Base-by-base conservation (phyloP, 768 basidiomycete species). In the Rhodotorula taiwanensis region DNA sequence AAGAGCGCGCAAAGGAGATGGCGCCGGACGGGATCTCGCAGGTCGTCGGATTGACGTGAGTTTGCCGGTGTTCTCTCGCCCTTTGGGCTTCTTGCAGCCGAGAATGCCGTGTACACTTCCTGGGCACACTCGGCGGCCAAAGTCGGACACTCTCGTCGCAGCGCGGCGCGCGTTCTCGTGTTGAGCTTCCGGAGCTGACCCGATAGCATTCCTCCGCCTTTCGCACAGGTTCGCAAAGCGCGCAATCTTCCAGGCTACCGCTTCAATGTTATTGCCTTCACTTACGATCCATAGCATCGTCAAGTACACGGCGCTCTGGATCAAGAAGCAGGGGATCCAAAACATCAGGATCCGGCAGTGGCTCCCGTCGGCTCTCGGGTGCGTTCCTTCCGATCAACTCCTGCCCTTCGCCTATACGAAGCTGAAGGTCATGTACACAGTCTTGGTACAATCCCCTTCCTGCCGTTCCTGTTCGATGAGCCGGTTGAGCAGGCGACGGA, bases 261-360 rank as follows among this genome's bases (percentile, higher is more conserved):
- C 88, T 15, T 88, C 86, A 44, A 88, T 89, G 87, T 86, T 74
- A 52, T 83, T 77, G 51, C 60, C 59, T 18, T 41, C 49, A 1
- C 80, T 91, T 60, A 91, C 88, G 2, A 89, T 91, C 58, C 88
- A 91, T 73, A 86, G 86, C 3, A 82, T 86, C 9, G 88, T 90
- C 50, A 82, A 81, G 60, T 74, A 88, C 72, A 81, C 86, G 4
- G 84, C 83, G 72, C 84, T 83, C 60, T 81, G 82, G 4, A 87
- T 88, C 48, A 67, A 69, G 58, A 83, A 55, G 47, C 47, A 34
- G 15, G 60, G 83, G 60, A 79, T 79, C 36, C 76, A 81, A 59
- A 86, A 81, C 54, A 33, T 53, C 2, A 43, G 55, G 5, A 36
- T 68, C 2, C 39, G 45, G 25, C 54, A 58, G 49, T 68, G 58